Percentiles rank a stretch among this genome's conserved stretches.
Conservation (phyloP, 305 asterid genomes). For the Fraxinus latifolia region DNA sequence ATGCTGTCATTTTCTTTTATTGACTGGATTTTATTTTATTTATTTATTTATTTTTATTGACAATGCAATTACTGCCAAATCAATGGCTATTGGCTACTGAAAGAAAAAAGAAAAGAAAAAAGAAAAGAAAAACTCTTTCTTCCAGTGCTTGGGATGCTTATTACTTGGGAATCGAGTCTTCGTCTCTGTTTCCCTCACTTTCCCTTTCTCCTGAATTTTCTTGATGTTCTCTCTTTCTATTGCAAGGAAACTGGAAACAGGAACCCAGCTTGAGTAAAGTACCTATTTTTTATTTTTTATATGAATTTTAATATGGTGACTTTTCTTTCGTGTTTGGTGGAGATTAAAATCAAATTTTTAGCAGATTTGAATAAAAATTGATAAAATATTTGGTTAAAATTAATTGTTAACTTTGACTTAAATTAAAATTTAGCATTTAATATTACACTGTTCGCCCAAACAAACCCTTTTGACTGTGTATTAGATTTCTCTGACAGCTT, state of each 20-base stretch:
- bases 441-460: neutral
- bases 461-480: conserved; percentile 20
- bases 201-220: conserved; percentile 15
- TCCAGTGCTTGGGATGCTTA: conserved; percentile 39
- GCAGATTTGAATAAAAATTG: no score
- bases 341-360: no score
- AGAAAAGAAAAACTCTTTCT: neutral
- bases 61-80: neutral
- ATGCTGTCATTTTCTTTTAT: neutral
- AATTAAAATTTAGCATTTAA: no score
- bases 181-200: conserved; percentile 22
- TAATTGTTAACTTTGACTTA: no score
- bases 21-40: neutral
- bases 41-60: no score
- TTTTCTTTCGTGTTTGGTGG: neutral
- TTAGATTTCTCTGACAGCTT: conserved; percentile 27
- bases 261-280: conserved; percentile 18
- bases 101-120: neutral
- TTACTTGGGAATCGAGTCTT: conserved; percentile 36
- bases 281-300: neutral
- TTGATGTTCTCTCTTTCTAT: conserved; percentile 4
- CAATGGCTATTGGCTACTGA: neutral
- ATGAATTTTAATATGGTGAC: neutral
- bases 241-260: neutral
- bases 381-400: no score